Evolutionary conservation across 2,329 filamentous ascomycete genomes (phyloP).

Genomic region (Talaromyces marneffei): DNA sequence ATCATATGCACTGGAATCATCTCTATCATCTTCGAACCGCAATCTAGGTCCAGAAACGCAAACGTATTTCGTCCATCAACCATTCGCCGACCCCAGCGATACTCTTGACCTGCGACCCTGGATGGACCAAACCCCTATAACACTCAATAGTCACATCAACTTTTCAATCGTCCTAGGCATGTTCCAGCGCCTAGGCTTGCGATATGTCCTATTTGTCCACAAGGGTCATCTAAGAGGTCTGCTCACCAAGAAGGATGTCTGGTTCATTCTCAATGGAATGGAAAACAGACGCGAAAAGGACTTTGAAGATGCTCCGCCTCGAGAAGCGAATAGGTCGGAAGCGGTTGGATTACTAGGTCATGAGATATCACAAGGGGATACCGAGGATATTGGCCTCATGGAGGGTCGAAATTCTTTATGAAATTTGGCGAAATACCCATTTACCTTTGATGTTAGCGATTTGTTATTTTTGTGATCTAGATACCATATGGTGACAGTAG

Average conservation of each 20-base stretch:
- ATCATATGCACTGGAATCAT: constrained; percentile 65
- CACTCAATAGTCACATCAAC: constrained; percentile 67
- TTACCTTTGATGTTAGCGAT: constrained; percentile 1
- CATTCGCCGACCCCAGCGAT: constrained; percentile 67
- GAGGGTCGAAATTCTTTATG: constrained; percentile 26
- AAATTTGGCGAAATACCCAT: neutral
- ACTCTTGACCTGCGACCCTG: constrained; percentile 87
- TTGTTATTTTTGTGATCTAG: neutral
- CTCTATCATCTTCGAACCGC: constrained; percentile 43
- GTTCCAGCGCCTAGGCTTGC: constrained; percentile 88
- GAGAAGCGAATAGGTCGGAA: constrained; percentile 26
- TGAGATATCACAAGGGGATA: constrained; percentile 19
- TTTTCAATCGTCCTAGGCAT: constrained; percentile 84
- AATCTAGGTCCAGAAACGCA: constrained; percentile 65
- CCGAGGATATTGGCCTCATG: constrained; percentile 28
- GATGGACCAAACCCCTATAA: constrained; percentile 99
- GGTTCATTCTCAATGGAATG: constrained; percentile 80
- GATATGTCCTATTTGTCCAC: constrained; percentile 84
- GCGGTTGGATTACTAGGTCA: constrained; percentile 35
- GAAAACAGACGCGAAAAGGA: constrained; percentile 46
- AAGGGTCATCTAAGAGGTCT: constrained; percentile 75
- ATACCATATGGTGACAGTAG: neutral
- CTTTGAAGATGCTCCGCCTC: constrained; percentile 24
- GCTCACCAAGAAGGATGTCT: constrained; percentile 95
- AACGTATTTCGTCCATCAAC: constrained; percentile 77